phyloP scores from a whole-genome alignment of 345 rosid species.

The Eucalyptus cloeziana region DNA sequence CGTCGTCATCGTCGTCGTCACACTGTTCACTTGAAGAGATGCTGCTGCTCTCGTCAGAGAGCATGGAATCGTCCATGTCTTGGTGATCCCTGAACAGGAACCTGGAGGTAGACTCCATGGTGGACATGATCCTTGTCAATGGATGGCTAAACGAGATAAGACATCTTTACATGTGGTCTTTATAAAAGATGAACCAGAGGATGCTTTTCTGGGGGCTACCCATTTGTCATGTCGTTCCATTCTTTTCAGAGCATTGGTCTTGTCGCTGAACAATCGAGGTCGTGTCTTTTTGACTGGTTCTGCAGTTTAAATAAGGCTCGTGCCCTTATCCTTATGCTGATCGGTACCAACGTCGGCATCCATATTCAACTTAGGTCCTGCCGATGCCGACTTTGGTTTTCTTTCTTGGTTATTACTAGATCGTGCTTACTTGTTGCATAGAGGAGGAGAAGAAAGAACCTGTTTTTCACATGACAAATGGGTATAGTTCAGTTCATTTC shows the following conservation, averaged over 20 bases:
- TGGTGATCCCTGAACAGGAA: constrained; percentile 43
- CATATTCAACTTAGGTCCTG: neutral
- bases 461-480: neutral
- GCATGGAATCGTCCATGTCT: constrained; percentile 4
- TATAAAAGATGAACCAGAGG: neutral
- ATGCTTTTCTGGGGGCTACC: neutral
- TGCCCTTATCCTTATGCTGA: neutral
- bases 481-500: neutral
- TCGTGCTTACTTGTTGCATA: neutral
- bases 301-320: neutral
- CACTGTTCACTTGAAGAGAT: constrained; percentile 3
- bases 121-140: neutral
- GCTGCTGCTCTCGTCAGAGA: constrained; percentile 17
- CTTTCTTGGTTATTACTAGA: neutral
- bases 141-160: neutral
- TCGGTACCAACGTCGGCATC: neutral
- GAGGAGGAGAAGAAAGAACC: neutral
- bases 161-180: neutral
- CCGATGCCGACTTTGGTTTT: neutral
- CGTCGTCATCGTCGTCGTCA: neutral
- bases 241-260: neutral
- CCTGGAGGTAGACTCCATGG: constrained; percentile 25
- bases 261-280: neutral
- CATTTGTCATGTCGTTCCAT: neutral
- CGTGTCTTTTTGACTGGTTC: neutral